Evolutionary conservation across 1,139 yeast species (phyloP).

Genomic region (Arxiozyma telluris): DNA sequence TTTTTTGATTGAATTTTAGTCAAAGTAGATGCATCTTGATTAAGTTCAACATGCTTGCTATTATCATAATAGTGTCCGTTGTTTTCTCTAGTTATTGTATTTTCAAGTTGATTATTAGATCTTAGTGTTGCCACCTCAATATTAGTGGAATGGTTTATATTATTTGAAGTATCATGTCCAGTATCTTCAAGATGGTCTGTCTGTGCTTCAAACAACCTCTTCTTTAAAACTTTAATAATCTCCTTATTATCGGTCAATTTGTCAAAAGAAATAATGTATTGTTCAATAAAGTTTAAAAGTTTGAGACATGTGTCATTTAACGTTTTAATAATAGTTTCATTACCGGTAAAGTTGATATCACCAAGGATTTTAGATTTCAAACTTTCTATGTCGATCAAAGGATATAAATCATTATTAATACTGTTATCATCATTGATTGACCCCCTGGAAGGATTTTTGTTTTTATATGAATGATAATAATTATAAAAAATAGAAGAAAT

Average conservation of each 20-base stretch:
- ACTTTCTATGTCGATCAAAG: background rate
- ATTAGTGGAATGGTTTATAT: background rate
- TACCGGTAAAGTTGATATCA: background rate
- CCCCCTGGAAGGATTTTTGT: background rate
- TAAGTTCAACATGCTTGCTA: background rate
- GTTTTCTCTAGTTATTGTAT: background rate
- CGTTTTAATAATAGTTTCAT: background rate
- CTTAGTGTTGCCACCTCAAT: background rate
- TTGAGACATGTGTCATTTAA: background rate
- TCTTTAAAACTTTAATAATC: slow-evolving; percentile 38
- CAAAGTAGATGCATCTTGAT: slow-evolving; percentile 12
- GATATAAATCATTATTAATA: background rate
- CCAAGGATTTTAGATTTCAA: background rate
- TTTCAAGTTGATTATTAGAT: background rate
- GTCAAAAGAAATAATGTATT: slow-evolving; percentile 32
- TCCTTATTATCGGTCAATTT: slow-evolving; percentile 25
- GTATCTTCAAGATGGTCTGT: background rate
- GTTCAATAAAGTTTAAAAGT: slow-evolving; percentile 14
- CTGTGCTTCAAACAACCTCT: slow-evolving; percentile 38
- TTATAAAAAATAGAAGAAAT: slow-evolving; percentile 34
- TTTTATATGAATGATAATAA: background rate
- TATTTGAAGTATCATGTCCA: background rate
- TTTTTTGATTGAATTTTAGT: background rate
- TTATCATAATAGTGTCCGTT: background rate
- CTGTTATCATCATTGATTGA: background rate